phyloP scores from a whole-genome alignment of 2,329 filamentous ascomycete genomes.

The Claviceps sp. region DNA sequence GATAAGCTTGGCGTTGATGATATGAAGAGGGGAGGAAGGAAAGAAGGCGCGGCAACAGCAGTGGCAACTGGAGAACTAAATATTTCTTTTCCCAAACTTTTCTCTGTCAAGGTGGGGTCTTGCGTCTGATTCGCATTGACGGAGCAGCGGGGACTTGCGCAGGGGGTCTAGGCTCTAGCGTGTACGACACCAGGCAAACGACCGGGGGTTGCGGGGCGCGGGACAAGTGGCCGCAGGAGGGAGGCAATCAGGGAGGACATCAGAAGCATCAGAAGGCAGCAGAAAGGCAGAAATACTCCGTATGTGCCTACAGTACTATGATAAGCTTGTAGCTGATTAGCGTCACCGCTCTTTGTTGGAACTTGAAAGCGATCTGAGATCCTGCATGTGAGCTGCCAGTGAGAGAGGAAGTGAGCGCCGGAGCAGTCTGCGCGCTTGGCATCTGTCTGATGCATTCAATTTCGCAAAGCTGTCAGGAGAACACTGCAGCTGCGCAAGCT shows the following conservation, averaged over 20 bases:
- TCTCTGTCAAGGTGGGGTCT: slow-evolving; percentile 11
- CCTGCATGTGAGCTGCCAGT: neutral
- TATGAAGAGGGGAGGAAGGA: slow-evolving; percentile 16
- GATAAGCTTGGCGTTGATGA: slow-evolving; percentile 19
- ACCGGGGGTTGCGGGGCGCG: neutral
- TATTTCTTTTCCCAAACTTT: slow-evolving; percentile 11
- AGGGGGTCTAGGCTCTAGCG: neutral
- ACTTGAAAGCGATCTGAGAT: too few species aligned
- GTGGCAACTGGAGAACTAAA: slow-evolving; percentile 7
- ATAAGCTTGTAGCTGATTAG: too few species aligned
- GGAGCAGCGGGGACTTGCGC: neutral
- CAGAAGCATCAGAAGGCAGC: neutral
- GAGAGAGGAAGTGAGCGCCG: neutral
- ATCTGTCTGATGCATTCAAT: too few species aligned
- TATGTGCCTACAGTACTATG: too few species aligned
- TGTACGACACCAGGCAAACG: slow-evolving; percentile 1
- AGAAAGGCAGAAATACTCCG: too few species aligned
- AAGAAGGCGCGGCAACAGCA: slow-evolving; percentile 7
- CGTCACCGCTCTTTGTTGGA: slow-evolving; percentile 2
- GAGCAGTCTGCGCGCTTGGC: too few species aligned
- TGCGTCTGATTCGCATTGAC: slow-evolving; percentile 9
- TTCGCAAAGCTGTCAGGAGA: too few species aligned
- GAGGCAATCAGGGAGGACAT: neutral
- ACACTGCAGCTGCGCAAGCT: too few species aligned
- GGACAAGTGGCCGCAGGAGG: neutral